Evolutionary conservation across 495 filamentous ascomycete genomes (phyloP).

Genomic region (Amniculicola lignicola): DNA sequence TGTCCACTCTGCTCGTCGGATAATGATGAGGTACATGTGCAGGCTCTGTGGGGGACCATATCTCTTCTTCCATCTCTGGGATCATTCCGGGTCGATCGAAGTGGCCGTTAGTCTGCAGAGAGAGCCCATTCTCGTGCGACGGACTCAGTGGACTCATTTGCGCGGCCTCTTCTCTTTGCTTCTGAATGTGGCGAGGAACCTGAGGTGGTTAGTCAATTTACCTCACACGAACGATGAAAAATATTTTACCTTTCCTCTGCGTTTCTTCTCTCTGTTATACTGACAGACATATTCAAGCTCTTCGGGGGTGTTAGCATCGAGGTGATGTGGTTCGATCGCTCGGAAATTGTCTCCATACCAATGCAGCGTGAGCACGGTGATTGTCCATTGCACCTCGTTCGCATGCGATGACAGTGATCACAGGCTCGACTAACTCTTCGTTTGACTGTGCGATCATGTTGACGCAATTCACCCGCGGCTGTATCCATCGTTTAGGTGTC

Average conservation of each 20-base stretch:
- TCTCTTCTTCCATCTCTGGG: conserved; percentile 25
- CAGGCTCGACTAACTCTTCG: conserved; percentile 32
- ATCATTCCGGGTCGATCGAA: conserved; percentile 12
- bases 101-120: conserved; percentile 15
- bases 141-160: conserved; percentile 4
- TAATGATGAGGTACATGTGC: conserved; percentile 25
- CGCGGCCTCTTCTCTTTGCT: conserved; percentile 25
- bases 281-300: conserved; percentile 30
- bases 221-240: neutral
- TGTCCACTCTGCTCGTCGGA: conserved; percentile 9
- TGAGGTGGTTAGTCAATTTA: neutral
- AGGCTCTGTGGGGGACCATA: conserved; percentile 24
- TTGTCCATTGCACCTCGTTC: conserved; percentile 31
- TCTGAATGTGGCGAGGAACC: conserved; percentile 31
- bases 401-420: conserved; percentile 31
- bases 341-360: conserved; percentile 17
- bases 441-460: conserved; percentile 23
- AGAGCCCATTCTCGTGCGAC: conserved; percentile 11
- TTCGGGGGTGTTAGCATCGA: conserved; percentile 3
- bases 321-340: neutral
- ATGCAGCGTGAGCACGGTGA: conserved; percentile 31
- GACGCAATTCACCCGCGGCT: neutral
- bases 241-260: conserved; percentile 22
- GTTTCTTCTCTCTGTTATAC: conserved; percentile 30
- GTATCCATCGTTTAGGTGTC: conserved; percentile 19